Percentiles rank a stretch among this genome's conserved stretches.
These are phyloP conservation scores for Lasiodiplodia hormozganensis DNA, from an alignment of 2,329 filamentous ascomycete species.

Conservation along the genomic window DNA sequence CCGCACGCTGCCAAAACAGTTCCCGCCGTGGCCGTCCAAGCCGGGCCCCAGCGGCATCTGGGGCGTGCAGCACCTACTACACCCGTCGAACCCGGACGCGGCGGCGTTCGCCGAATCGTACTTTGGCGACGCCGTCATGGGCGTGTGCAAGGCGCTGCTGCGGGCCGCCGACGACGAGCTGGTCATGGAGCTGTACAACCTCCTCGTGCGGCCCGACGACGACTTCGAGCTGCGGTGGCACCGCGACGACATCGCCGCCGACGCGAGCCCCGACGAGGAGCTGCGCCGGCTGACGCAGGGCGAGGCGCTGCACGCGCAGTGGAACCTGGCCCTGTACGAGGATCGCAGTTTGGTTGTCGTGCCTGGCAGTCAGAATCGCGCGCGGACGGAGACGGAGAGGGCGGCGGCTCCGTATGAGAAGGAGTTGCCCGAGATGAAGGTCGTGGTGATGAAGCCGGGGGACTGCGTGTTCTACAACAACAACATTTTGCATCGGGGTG, in stretches of 20 bases:
- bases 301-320: conserved; percentile 78
- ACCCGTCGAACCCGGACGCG: conserved; percentile 71
- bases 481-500: conserved; percentile 80
- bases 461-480: conserved; percentile 91
- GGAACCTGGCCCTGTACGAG: conserved; percentile 81
- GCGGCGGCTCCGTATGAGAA: conserved; percentile 69
- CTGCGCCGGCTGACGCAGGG: conserved; percentile 62
- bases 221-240: conserved; percentile 85
- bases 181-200: conserved; percentile 87
- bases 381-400: conserved; percentile 74
- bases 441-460: conserved; percentile 72
- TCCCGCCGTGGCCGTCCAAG: conserved; percentile 79
- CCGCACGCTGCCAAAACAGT: conserved; percentile 86
- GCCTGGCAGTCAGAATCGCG: conserved; percentile 75
- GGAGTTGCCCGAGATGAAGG: conserved; percentile 67
- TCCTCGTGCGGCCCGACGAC: conserved; percentile 74
- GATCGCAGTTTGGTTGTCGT: conserved; percentile 76
- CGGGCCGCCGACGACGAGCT: conserved; percentile 62
- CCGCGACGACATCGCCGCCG: conserved; percentile 78
- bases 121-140: conserved; percentile 64
- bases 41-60: conserved; percentile 73
- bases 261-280: conserved; percentile 72
- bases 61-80: conserved; percentile 86
- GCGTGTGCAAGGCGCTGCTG: conserved; percentile 60
- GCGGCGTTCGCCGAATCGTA: conserved; percentile 71